Evolutionary conservation across 768 basidiomycete species (phyloP).

Genomic region (Kwoniella heveanensis): DNA sequence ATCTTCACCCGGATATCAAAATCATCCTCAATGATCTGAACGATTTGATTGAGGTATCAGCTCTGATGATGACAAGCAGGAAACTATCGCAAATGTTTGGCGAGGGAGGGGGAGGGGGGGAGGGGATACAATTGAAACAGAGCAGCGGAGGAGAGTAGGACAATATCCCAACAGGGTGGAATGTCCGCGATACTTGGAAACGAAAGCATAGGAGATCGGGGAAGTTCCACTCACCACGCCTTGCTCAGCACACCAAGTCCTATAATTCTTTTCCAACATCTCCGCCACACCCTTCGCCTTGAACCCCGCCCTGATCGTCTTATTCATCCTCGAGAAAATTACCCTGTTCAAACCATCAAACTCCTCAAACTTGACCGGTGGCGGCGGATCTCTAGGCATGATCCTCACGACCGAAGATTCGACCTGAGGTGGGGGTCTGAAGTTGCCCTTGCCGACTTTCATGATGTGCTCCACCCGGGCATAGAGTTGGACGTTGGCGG

Average conservation of each 20-base stretch:
- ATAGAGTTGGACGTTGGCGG: slow-evolving; percentile 96
- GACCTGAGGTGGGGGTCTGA: slow-evolving; percentile 91
- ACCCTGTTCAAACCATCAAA: slow-evolving; percentile 94
- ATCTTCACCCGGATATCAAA: slow-evolving; percentile 70
- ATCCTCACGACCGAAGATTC: slow-evolving; percentile 90
- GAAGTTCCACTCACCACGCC: slow-evolving; percentile 52
- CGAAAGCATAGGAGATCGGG: not conserved
- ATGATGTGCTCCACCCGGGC: slow-evolving; percentile 94
- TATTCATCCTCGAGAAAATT: slow-evolving; percentile 85
- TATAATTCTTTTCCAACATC: slow-evolving; percentile 90
- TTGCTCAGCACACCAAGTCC: slow-evolving; percentile 85
- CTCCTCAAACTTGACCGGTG: slow-evolving; percentile 92
- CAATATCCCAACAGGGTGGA: no score
- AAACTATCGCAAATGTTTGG: no score
- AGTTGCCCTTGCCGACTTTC: slow-evolving; percentile 95
- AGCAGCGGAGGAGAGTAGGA: no score
- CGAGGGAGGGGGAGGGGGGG: no score
- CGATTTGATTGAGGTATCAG: not conserved
- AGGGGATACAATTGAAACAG: no score
- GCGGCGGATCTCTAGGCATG: slow-evolving; percentile 89
- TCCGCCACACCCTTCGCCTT: slow-evolving; percentile 86
- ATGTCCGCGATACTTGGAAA: no score
- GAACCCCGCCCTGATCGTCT: slow-evolving; percentile 85
- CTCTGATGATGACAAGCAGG: no score
- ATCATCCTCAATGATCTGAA: slow-evolving; percentile 70